Conservation (phyloP, 2,329 filamentous ascomycete species). For the Gnomoniopsis smithogilvyi region DNA sequence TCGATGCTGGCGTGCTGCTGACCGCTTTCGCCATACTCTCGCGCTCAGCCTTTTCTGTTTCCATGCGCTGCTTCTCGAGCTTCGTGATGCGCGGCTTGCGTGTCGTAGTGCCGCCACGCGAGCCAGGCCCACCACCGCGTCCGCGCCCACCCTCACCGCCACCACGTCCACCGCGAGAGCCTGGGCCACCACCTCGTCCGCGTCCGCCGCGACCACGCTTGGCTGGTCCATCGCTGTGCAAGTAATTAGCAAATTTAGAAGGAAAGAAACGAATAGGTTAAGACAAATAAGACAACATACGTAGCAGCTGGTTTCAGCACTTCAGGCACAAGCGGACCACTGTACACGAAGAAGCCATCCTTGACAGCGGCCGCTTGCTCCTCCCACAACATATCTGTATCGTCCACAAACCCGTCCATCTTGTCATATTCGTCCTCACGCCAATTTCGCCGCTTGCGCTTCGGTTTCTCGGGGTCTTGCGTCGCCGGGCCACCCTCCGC, state of each 20-base stretch:
- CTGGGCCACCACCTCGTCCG: constrained; percentile 40
- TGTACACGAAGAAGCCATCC: constrained; percentile 98
- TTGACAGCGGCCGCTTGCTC: constrained; percentile 90
- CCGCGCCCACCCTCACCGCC: constrained; percentile 38
- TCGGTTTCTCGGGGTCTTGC: constrained; percentile 56
- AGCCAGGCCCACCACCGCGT: constrained; percentile 58
- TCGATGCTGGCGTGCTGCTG: constrained; percentile 24
- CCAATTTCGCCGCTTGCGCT: constrained; percentile 76
- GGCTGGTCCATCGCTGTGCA: constrained; percentile 68
- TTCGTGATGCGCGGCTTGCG: constrained; percentile 86
- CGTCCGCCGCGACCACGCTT: constrained; percentile 60
- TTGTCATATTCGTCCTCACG: constrained; percentile 82
- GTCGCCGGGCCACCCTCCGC: constrained; percentile 55
- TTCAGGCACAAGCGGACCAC: constrained; percentile 83
- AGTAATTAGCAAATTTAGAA: constrained; percentile 38
- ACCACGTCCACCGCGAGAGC: constrained; percentile 42
- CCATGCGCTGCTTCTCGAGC: constrained; percentile 75
- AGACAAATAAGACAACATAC: constrained; percentile 37
- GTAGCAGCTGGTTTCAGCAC: constrained; percentile 66
- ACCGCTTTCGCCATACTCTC: constrained; percentile 45
- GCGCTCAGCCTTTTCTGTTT: constrained; percentile 75
- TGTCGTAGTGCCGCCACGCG: constrained; percentile 69
- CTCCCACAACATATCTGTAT: constrained; percentile 93
- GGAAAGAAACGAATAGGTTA: constrained; percentile 5
- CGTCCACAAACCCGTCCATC: constrained; percentile 83